Evolutionary conservation across 192 early-diverging fungal species (phyloP), one percentile per base, ranked within the genome.

Genomic region (Backusella australiensis): DNA sequence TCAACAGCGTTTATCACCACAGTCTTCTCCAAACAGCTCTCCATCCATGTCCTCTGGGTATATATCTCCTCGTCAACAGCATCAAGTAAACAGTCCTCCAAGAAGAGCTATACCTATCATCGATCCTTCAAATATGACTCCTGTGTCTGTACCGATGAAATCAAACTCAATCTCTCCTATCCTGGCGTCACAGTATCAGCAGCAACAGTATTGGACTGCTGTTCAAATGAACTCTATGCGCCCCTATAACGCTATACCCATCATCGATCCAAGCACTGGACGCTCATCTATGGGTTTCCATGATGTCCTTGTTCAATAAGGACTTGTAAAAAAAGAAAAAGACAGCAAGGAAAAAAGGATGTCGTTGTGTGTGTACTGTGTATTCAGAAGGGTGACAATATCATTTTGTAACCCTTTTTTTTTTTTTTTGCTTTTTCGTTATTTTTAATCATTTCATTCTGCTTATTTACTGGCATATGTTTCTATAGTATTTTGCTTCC

Each of bases 71-170:
- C 36, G 5, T 67, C 29, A 32, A 32, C 34, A 36, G 12, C 17
- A 36, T 21, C 34, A 36, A 41, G 8, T 7, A 17, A 44, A 19
- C 23, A 46, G 26, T 32, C 26, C 70, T 17, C 70, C 70, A 49
- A 81, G 69, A 68, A 79, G 83, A 41, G 85, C 85, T 38, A 86
- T 88, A 63, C 82, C 83, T 23, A 88, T 88, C 34, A 84, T 88
- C 17, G 82, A 88, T 56, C 86, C 86, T 21, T 74, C 44, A 21
- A 88, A 85, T 42, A 85, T 82, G 69, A 81, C 81, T 3, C 86
- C 85, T 56, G 73, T 88, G 53, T 85, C 79, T 38, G 78, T 88
- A 21, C 73, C 72, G 41, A 71, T 71, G 42, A 71, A 71, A 46
- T 49, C 41, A 12, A 32, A 29, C 39, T 39, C 77, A 39, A 23